Evolutionary conservation across 805 yeast genomes (phyloP), one percentile per base, ranked within the genome.

Genomic region (Yamadazyma sp.): DNA sequence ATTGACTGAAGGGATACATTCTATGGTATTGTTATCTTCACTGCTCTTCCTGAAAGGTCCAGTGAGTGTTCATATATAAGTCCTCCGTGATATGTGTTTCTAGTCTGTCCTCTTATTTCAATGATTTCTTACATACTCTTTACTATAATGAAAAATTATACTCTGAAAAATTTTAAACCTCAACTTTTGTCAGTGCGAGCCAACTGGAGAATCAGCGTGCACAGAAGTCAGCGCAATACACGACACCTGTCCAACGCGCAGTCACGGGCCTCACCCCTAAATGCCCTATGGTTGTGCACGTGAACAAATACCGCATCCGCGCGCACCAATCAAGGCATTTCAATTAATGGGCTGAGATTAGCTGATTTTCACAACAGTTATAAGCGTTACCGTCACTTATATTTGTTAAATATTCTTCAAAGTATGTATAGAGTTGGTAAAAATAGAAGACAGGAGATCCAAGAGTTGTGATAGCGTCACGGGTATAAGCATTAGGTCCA

Each of bases 301-400:
- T 37, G 31, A 29, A n/a, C n/a, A 11, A 2, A 27, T 5, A 26
- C 15, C 21, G 23, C 12, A 13, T 7, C 20, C 16, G 15, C 26
- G 34, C 39, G 32, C 35, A 37, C 40, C 40, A 37, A 37, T 37
- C 40, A 37, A 31, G 36, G 18, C 28, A 22, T 15, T 26, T 25
- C 40, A 37, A 37, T 37, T 37, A 17, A 15, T 30, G 40, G 36
- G 24, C 38, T 22, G 34, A 30, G 27, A 31, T 37, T 31, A 18
- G 40, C 40, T 37, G 40, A 37, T 37, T 37, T 37, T 37, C 32
- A 19, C 15, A 37, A 29, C 40, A 24, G 40, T 28, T 13, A n/a
- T 16, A 29, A 35, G 28, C 24, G 34, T 28, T 35, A 35, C n/a
- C n/a, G n/a, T n/a, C n/a, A n/a, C n/a, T n/a, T n/a, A n/a, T n/a